Base-by-base conservation (phyloP, 331 rosid genomes). In the Pyrus hybrid region DNA sequence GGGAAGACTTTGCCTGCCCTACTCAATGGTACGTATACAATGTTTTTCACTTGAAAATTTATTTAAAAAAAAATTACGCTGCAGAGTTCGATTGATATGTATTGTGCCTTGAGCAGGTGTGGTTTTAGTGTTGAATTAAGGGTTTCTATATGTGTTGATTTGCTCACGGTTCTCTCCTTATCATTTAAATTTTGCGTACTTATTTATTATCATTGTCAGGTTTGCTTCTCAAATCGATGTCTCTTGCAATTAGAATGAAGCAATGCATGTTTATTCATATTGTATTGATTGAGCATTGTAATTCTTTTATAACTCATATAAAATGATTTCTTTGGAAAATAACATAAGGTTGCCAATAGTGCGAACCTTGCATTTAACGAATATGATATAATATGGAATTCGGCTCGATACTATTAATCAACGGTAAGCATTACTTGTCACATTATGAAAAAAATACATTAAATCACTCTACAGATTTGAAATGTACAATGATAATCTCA, bases 61-160 rank as follows among this genome's bases (percentile, higher is more conserved):
- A 4, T 69, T 23, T 49, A 32, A 32, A 1, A 1, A 43, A 47
- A 14, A 47, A 5, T 5, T 0, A 2, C 10, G 9, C 1, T 49
- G 21, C 3, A 6, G 56, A 0, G 21, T 49, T 49, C 1, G 21
- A 17, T 49, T 49, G 56, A 2, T 37, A 2, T 37, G 45, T 37
- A 37, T 37, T 37, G 45, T 1, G 13, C 0, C 3, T 49, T 0
- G n/a, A 6, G 0, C 3, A 7, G 0, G 4, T 49, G 8, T 17
- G n/a, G 0, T 49, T 49, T 17, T 49, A 49, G n/a, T 16, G 56
- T 49, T 49, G 56, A 49, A 16, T 49, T 17, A 49, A 49, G n/a
- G 7, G 56, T 16, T 49, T 49, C n/a, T 49, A 0, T 49, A 17
- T 49, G 9, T 49, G 7, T 7, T 49, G 21, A 49, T 17, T 6